Base-by-base conservation (phyloP, 2,329 filamentous ascomycete genomes). In the Alternaria atra region DNA sequence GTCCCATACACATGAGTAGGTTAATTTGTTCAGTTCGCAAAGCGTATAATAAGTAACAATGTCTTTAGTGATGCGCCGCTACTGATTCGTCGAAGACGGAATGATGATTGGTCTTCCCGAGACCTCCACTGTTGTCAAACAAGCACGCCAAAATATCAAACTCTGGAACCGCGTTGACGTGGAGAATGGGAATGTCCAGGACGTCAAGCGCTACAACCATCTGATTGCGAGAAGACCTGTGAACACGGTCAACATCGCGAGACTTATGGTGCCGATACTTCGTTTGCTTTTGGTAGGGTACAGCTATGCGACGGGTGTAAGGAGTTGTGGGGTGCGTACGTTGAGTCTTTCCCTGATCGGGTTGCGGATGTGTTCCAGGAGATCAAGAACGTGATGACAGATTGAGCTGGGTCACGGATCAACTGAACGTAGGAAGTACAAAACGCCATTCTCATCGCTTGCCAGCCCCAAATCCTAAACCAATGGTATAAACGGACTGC, bases 1-100 rank as follows among this genome's bases (percentile, higher is more conserved):
- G 58, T 7, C 52, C 58, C 17, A 51, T 60, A 20, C 58, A 60
- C 6, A 60, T 60, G 53, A 46, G 20, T 20, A 20, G 20, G 20
- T 20, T 20, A 20, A 2, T 20, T 20, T 20, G 20, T 20, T 20
- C 20, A 20, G 20, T 20, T 20, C 20, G 20, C 20, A 20, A 20
- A 20, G 20, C 20, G 20, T 20, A 20, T 20, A 20, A 20, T 20
- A 20, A 20, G 20, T 20, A 20, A 20, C 2, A 20, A 20, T 20
- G 20, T 20, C 20, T 20, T 20, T 20, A 20, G 20, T 56, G 58
- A 60, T 60, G 58, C 43, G 58, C 17, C 58, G 58, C 29, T 60
- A 57, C 52, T 44, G 58, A 15, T 60, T 60, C 40, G 53, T 60
- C 13, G 58, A 60, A 25, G 58, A 60, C 4, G 58, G 46, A 6